Evolutionary conservation across 257 asterid genomes (phyloP), one percentile per base, ranked within the genome.

Genomic region (Nemophila menziesii): DNA sequence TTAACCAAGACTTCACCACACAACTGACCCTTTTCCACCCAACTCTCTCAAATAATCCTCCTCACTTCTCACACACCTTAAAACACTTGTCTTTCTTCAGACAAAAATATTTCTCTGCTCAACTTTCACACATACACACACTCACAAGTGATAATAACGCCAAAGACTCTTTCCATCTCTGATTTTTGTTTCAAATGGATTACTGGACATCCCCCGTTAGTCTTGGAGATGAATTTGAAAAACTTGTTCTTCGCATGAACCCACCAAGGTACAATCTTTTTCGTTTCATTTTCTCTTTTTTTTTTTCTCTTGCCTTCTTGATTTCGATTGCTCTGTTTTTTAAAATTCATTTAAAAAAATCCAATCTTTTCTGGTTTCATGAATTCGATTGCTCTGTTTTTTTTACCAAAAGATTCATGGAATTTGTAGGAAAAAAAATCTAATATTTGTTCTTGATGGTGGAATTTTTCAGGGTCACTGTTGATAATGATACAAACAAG

Each of bases 191-290:
- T 17, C 11, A 43, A 16, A 79, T 84, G 93, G 75, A 74, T 58
- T 53, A 54, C 56, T 84, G 77, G 73, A 58, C 77, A 34, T 59
- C 83, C 15, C 74, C 95, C 22, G 48, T 64, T 48, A 54, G 67
- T 49, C 80, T 69, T 43, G 77, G 71, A 48, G 84, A 80, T 56
- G 96, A 81, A 72, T 78, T 73, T 62, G 67, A 73, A 79, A 85
- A 81, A 70, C 96, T 85, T 20, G 86, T 69, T 18, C 67, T 63
- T 21, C 62, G 96, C 57, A 69, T 85, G 74, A 75, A 85, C 54
- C 96, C 96, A 4, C 96, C 96, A 23, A 78, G 82, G 96, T 80
- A 58, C 33, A 17, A 3, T 43, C 26, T 20, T 39, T 11, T n/a
- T 43, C 10, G 11, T 58, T 37, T 43, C 5, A 39, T 41, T 9